Evolutionary conservation across 2,329 filamentous ascomycete species (phyloP), one percentile per base, ranked within the genome.

Genomic region (Trichophyton simii): DNA sequence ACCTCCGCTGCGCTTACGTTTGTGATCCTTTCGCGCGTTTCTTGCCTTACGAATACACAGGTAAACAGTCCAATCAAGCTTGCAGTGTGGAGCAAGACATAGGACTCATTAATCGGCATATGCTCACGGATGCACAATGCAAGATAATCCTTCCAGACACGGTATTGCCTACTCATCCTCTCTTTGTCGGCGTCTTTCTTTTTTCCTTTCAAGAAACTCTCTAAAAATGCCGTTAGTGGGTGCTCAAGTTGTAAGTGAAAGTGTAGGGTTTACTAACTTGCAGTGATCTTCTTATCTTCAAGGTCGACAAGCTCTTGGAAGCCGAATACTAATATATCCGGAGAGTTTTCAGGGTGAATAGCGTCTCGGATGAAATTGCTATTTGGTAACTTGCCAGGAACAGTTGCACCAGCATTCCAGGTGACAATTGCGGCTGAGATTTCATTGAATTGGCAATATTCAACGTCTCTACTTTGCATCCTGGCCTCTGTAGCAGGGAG

Each of bases 271-370:
- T 62, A 79, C 81, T 70, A 74, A 84, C 85, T 96, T n/a, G 94
- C 94, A 22, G 92, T 97, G 58, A 95, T 88, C 67, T 91, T 95
- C 77, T 97, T 97, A 76, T 99, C 89, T 72, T 99, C 94, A 6
- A 99, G 79, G 70, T 99, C 94, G 3, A 99, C 94, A n/a, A 99
- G 81, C 74, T 99, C 94, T 73, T 99, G 94, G 73, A 99, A 99
- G 0, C 91, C 92, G 78, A 99, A 99, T 0, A 97, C 83, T 1
- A 97, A 76, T 58, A 99, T 91, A 67, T 97, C 94, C 0, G 94
- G 90, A 6, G 87, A 85, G 44, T 87, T 82, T 64, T 87, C 86
- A n/a, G 82, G 83, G 65, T 86, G 83, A 28, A 99, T 79, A 15
- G 95, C 81, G 62, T 92, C 84, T 65, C 85, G 84, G 69, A 97